These are phyloP conservation scores for Penicillium psychrofluorescens DNA, from an alignment of 495 filamentous ascomycete species.

Conservation along the genomic window DNA sequence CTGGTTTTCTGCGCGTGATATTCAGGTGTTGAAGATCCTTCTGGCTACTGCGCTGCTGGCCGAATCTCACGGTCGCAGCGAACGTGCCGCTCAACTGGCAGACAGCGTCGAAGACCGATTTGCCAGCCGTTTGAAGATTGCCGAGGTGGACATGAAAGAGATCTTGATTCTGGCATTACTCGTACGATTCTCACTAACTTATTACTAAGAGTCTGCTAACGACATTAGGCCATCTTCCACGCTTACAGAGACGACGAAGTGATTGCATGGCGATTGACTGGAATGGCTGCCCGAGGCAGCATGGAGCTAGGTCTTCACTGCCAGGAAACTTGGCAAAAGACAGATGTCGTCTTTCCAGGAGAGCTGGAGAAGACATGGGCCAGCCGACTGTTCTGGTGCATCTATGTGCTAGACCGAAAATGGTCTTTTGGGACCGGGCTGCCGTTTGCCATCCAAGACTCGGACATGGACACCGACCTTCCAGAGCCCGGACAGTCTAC, in stretches of 20 bases:
- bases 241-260: constrained; percentile 75
- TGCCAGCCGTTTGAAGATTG: constrained; percentile 56
- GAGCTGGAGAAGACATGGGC: constrained; percentile 54
- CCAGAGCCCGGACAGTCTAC: constrained; percentile 51
- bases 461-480: constrained; percentile 70
- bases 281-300: constrained; percentile 61
- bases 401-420: constrained; percentile 71
- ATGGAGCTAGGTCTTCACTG: constrained; percentile 75
- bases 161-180: constrained; percentile 64
- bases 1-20: constrained; percentile 58
- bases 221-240: constrained; percentile 64
- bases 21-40: constrained; percentile 68
- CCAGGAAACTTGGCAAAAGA: constrained; percentile 59
- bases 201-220: background rate
- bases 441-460: constrained; percentile 71
- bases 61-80: constrained; percentile 68
- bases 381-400: constrained; percentile 71
- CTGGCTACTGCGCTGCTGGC: constrained; percentile 63
- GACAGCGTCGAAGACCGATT: constrained; percentile 61
- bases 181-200: constrained; percentile 30
- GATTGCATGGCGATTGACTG: constrained; percentile 69
- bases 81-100: constrained; percentile 61
- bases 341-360: constrained; percentile 45
- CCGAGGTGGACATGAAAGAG: constrained; percentile 56
- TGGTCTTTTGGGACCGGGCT: constrained; percentile 78